These are phyloP conservation scores for Arxiozyma heterogenica DNA, from an alignment of 1,139 yeast genomes.

Conservation along the genomic window DNA sequence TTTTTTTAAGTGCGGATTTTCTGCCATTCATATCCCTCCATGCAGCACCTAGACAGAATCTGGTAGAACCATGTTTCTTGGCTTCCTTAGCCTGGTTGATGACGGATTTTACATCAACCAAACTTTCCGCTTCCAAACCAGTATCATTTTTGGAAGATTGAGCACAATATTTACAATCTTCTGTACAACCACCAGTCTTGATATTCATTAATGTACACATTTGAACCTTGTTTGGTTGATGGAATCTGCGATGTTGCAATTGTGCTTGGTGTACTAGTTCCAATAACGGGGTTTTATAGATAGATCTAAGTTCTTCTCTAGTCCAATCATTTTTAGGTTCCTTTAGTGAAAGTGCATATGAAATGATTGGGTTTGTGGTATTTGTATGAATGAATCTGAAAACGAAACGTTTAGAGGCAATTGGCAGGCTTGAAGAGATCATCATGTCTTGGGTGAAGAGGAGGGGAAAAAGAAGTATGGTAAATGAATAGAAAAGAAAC, in stretches of 20 bases:
- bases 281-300: slow-evolving; percentile 57
- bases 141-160: slow-evolving; percentile 64
- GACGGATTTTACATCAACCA: slow-evolving; percentile 53
- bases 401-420: background rate
- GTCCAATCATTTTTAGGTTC: slow-evolving; percentile 51
- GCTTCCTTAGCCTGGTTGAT: slow-evolving; percentile 57
- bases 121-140: slow-evolving; percentile 58
- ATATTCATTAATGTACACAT: slow-evolving; percentile 66
- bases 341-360: slow-evolving; percentile 23
- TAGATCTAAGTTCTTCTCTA: slow-evolving; percentile 45
- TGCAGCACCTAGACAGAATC: slow-evolving; percentile 84
- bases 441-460: background rate
- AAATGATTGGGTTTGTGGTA: background rate
- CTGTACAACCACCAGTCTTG: slow-evolving; percentile 75
- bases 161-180: slow-evolving; percentile 75
- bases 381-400: background rate
- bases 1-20: slow-evolving; percentile 54
- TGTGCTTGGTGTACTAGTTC: slow-evolving; percentile 58
- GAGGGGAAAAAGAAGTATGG: background rate
- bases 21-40: slow-evolving; percentile 83
- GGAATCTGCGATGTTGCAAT: slow-evolving; percentile 54
- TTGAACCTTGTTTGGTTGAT: slow-evolving; percentile 63
- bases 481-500: too few species aligned
- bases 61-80: slow-evolving; percentile 59
- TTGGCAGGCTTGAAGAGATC: background rate